These are phyloP conservation scores for Aspergillus fijiensis DNA, from an alignment of 2,329 filamentous ascomycete genomes.

Conservation along the genomic window DNA sequence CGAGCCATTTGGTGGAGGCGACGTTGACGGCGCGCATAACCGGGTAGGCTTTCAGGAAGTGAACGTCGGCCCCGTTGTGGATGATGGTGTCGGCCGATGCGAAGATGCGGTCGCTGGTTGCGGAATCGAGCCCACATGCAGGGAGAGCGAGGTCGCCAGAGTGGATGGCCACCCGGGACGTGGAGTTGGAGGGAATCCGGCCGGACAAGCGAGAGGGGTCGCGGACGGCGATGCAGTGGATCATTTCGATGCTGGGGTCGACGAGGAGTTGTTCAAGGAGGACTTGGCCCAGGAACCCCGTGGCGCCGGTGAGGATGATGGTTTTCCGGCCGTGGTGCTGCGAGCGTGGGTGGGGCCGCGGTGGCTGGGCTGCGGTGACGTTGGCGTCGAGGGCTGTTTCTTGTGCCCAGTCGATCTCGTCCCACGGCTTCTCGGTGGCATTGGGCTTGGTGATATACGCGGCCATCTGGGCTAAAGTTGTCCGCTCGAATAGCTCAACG, in stretches of 20 bases:
- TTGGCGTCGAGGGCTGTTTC: too few species aligned
- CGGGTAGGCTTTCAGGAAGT: constrained; percentile 28
- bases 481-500: too few species aligned
- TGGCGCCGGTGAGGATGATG: background rate
- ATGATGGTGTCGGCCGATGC: constrained; percentile 1
- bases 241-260: constrained; percentile 24
- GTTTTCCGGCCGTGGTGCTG: background rate
- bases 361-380: too few species aligned
- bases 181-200: background rate
- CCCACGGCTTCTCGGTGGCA: too few species aligned
- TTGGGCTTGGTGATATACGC: too few species aligned
- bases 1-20: constrained; percentile 23
- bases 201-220: constrained; percentile 39
- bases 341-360: too few species aligned
- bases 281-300: background rate
- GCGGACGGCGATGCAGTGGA: constrained; percentile 46
- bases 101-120: background rate
- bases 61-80: constrained; percentile 15
- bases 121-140: background rate
- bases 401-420: too few species aligned
- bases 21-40: constrained; percentile 27
- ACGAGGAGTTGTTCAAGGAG: background rate
- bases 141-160: constrained; percentile 5
- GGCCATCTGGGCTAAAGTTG: too few species aligned
- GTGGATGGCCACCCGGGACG: background rate